Evolutionary conservation across 805 yeast genomes (phyloP).

Genomic region (Candida hungchunana): DNA sequence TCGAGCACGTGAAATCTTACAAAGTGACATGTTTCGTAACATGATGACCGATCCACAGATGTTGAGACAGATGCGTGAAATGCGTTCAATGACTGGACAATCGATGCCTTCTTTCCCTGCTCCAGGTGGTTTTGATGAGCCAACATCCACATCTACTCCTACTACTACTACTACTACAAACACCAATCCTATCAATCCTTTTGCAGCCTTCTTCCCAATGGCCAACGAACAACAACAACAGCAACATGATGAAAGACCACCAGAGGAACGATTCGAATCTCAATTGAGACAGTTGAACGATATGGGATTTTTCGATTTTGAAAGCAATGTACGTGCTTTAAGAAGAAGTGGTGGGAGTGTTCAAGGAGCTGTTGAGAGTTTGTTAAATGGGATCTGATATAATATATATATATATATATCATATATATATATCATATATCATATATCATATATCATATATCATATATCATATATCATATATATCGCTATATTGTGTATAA

Average conservation of each 20-base stretch:
- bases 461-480: too few relatives aligned
- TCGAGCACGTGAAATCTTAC: constrained; percentile 79
- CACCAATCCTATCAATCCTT: constrained; percentile 39
- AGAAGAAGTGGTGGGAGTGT: constrained; percentile 96
- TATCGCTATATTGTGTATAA: too few relatives aligned
- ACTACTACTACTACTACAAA: constrained; percentile 31
- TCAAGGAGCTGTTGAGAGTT: constrained; percentile 91
- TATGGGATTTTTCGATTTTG: constrained; percentile 89
- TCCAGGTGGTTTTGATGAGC: constrained; percentile 37
- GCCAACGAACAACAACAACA: constrained; percentile 30
- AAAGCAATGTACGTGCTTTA: constrained; percentile 83
- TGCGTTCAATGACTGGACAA: constrained; percentile 47
- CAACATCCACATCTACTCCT: constrained; percentile 15
- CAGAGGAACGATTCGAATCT: constrained; percentile 70
- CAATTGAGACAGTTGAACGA: constrained; percentile 75
- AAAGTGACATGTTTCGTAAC: constrained; percentile 76
- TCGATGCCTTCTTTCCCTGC: constrained; percentile 42
- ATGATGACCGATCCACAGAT: constrained; percentile 80
- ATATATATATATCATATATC: too few relatives aligned
- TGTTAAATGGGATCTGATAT: constrained; percentile 57
- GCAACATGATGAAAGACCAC: constrained; percentile 58
- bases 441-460: too few relatives aligned
- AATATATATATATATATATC: too few relatives aligned
- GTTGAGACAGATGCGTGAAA: constrained; percentile 76
- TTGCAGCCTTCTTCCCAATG: constrained; percentile 42